These are phyloP conservation scores for Pterocarpus santalinus DNA, from an alignment of 306 rosid genomes.

Conservation along the genomic window DNA sequence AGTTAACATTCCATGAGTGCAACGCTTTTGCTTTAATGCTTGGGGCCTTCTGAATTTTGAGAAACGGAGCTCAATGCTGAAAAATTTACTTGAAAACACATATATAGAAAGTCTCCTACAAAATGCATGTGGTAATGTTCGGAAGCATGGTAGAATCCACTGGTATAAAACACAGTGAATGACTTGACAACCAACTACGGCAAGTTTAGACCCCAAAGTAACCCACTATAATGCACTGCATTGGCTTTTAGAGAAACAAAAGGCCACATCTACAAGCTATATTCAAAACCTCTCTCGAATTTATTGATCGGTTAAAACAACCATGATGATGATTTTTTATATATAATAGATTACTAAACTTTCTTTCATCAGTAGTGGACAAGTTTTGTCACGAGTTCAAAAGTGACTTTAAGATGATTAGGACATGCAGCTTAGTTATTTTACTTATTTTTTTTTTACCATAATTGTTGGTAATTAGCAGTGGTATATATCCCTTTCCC, in stretches of 20 bases:
- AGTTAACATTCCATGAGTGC: not conserved
- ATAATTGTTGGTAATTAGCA: conserved; percentile 9
- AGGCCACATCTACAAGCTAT: conserved; percentile 36
- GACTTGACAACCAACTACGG: conserved; percentile 23
- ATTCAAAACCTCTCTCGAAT: conserved; percentile 3
- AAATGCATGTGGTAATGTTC: conserved; percentile 13
- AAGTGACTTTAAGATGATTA: conserved; percentile 40
- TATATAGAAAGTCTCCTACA: not conserved
- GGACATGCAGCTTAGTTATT: not conserved
- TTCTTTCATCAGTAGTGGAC: conserved; percentile 18
- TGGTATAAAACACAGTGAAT: not conserved
- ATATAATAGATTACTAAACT: not conserved
- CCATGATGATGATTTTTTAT: conserved; percentile 30
- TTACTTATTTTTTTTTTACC: not conserved
- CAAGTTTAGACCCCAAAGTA: conserved; percentile 35
- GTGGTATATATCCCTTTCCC: conserved; percentile 1
- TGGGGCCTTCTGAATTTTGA: not conserved
- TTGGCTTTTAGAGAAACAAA: conserved; percentile 35
- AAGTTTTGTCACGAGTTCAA: conserved; percentile 35
- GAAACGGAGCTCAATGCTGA: not conserved
- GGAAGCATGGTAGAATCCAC: conserved; percentile 11
- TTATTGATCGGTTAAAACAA: conserved; percentile 34
- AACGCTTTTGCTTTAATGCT: not conserved
- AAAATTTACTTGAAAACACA: conserved; percentile 6
- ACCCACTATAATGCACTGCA: not conserved